phyloP scores from a whole-genome alignment of 768 basidiomycete species.

The Boletus vinaceobasis region DNA sequence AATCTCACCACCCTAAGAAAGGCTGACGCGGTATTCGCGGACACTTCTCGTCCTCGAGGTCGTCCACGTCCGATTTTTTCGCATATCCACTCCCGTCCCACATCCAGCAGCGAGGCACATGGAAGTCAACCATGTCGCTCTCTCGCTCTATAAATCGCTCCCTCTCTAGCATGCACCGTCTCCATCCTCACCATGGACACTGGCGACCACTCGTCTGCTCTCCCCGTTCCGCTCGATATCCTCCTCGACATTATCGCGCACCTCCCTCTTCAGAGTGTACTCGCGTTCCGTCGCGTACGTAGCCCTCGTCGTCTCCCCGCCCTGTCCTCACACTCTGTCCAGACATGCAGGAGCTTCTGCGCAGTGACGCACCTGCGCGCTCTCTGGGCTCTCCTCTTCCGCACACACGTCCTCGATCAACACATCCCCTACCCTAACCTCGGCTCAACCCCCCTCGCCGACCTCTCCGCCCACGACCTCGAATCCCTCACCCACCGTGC shows the following conservation, averaged over 20 bases:
- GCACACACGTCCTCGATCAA: slow-evolving; percentile 37
- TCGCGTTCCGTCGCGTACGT: slow-evolving; percentile 47
- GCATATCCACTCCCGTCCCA: background rate
- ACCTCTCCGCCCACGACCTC: slow-evolving; percentile 42
- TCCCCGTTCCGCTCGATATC: slow-evolving; percentile 47
- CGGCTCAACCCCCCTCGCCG: slow-evolving; percentile 13
- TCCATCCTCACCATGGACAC: background rate
- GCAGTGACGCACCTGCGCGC: slow-evolving; percentile 43
- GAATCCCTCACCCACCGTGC: slow-evolving; percentile 42
- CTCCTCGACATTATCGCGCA: slow-evolving; percentile 41
- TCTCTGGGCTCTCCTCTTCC: slow-evolving; percentile 50
- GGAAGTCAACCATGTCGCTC: background rate
- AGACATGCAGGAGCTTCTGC: slow-evolving; percentile 48
- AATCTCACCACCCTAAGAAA: background rate
- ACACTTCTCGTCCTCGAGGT: slow-evolving; percentile 1
- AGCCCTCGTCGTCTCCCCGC: background rate
- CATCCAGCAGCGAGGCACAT: background rate
- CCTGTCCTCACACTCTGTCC: background rate
- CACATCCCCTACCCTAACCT: slow-evolving; percentile 49
- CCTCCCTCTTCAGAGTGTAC: slow-evolving; percentile 40
- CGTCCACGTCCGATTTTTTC: slow-evolving; percentile 20
- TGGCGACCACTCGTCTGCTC: slow-evolving; percentile 8
- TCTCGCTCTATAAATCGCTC: background rate
- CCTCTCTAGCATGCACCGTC: no score
- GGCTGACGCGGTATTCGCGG: slow-evolving; percentile 19